A percentile compares a stretch with the other conserved stretches of the same genome.
Conservation (phyloP, 345 rosid species). For the Chamaenerion angustifolium region DNA sequence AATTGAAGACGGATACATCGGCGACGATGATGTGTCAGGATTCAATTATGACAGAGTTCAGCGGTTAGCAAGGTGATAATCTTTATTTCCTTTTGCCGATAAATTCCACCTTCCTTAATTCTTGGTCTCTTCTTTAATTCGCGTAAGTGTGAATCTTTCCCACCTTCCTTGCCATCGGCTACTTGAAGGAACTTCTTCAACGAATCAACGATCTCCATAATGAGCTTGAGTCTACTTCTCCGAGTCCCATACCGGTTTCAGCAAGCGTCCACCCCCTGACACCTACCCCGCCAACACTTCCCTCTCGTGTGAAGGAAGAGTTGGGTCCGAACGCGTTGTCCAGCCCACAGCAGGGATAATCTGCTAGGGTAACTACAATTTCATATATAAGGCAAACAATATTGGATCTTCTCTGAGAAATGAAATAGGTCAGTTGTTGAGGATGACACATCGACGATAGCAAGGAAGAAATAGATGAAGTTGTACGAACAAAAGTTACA, state of each 20-base stretch:
- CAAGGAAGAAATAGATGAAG: too few relatives aligned
- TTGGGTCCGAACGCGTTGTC: constrained; percentile 53
- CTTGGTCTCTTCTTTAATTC: too few relatives aligned
- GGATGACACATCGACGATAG: too few relatives aligned
- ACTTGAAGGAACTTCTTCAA: constrained; percentile 84
- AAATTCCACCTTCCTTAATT: too few relatives aligned
- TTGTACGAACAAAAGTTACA: too few relatives aligned
- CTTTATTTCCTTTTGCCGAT: not conserved
- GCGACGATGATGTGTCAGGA: constrained; percentile 46
- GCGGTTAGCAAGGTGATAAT: constrained; percentile 73
- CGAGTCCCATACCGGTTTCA: constrained; percentile 54
- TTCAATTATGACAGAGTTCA: constrained; percentile 30
- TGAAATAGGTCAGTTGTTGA: too few relatives aligned
- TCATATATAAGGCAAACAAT: not conserved
- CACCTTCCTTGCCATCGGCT: constrained; percentile 90
- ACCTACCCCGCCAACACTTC: constrained; percentile 66
- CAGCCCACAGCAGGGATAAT: constrained; percentile 60
- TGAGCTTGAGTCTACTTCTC: constrained; percentile 65
- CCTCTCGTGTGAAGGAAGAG: constrained; percentile 69
- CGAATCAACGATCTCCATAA: constrained; percentile 86
- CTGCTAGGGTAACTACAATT: constrained; percentile 57
- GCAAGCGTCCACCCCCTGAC: constrained; percentile 72
- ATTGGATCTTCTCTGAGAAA: too few relatives aligned
- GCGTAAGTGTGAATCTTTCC: too few relatives aligned
- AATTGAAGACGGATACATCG: constrained; percentile 25